Evolutionary conservation across 2,329 filamentous ascomycete genomes (phyloP).

Genomic region (Fusarium avenaceum): DNA sequence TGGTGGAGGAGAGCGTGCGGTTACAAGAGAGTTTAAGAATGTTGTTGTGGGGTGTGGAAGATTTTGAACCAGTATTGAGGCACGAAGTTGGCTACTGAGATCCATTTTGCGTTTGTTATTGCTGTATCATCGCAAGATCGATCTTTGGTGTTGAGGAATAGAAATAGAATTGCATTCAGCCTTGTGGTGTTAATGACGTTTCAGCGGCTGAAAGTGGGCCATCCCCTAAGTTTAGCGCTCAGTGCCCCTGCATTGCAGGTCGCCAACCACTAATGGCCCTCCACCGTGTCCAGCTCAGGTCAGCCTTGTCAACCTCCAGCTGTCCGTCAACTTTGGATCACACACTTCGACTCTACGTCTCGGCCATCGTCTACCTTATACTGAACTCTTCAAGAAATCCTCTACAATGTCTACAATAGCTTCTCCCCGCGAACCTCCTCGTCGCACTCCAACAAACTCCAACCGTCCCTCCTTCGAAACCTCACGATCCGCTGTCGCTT

Average conservation of each 20-base stretch:
- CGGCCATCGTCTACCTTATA: not conserved
- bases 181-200: conserved; percentile 46
- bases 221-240: conserved; percentile 40
- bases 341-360: not conserved
- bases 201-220: conserved; percentile 41
- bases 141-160: conserved; percentile 28
- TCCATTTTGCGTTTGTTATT: conserved; percentile 50
- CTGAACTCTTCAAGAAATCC: not conserved
- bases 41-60: conserved; percentile 65
- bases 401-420: conserved; percentile 75
- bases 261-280: conserved; percentile 35
- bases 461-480: conserved; percentile 79
- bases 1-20: conserved; percentile 67
- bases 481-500: conserved; percentile 70
- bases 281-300: conserved; percentile 40
- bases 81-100: conserved; percentile 62
- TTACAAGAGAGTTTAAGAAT: conserved; percentile 75
- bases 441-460: conserved; percentile 77
- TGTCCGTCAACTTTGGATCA: conserved; percentile 2
- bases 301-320: conserved; percentile 35
- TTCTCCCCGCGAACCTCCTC: conserved; percentile 71
- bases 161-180: conserved; percentile 20
- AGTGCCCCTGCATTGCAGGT: conserved; percentile 27
- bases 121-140: conserved; percentile 8
- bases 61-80: conserved; percentile 65